Base-by-base conservation (phyloP, 2,329 filamentous ascomycete genomes). In the Hysterium pulicare region DNA sequence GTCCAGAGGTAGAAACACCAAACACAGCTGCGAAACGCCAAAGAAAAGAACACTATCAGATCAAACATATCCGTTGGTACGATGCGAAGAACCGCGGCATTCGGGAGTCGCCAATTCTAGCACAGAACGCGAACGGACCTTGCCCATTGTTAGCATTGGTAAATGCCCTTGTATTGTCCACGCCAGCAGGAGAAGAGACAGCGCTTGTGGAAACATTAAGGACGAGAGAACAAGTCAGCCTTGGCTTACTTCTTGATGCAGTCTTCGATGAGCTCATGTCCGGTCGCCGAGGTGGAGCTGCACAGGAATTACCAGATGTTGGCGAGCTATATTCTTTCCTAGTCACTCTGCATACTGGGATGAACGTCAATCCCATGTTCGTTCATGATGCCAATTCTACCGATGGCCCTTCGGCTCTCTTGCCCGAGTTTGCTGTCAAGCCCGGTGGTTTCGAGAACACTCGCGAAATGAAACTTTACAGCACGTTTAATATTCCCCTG, bases 311-410 rank as follows among this genome's bases (percentile, higher is more conserved):
- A 19, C 91, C 91, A 0, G 93, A 97, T 61, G 85, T 97, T 8
- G 79, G 84, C 26, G 90, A 95, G 45, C 74, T 98, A 1, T 95
- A 95, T 63, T 76, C 78, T 5, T 98, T 98, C 59, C 73, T 98
- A 2, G 81, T 93, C 43, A 87, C 88, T 33, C 72, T 98, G 2
- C 89, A 96, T 55, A 97, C 90, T 0, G 93, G 93, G 28, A 95
- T 98, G 87, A 98, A 97, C 57, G 91, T 97, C 44, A 98, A 98
- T 51, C 93, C 93, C 2, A 82, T 86, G 16, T 93, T 95, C 50
- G 77, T 94, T 6, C 77, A 87, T 2, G 76, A 6, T 71, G 22
- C 66, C 56, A 41, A 72, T 15, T 50, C 51, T 7, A 54, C 50
- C 2, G 48, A 51, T 73, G 59, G 51, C 28, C 52, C 63, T 51